Evolutionary conservation across 148 eudicot genomes (phyloP).

Genomic region (Cornus kousa): DNA sequence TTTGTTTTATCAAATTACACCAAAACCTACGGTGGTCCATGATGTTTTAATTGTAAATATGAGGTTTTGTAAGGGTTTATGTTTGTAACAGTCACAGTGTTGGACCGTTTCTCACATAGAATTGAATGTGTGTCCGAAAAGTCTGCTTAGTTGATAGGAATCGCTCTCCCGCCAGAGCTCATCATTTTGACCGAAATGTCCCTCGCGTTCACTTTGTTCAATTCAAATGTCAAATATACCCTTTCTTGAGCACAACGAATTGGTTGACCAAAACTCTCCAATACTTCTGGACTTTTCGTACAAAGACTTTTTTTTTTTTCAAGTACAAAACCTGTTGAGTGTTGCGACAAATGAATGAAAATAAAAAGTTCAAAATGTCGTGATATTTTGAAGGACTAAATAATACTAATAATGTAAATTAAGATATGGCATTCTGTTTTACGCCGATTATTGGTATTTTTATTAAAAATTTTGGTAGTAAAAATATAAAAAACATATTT

Average conservation of each 20-base stretch:
- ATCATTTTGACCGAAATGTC: neutral
- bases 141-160: neutral
- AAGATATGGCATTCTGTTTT: too few species aligned
- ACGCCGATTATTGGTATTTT: too few species aligned
- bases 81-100: neutral
- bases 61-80: neutral
- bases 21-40: too few species aligned
- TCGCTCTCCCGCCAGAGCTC: too few species aligned
- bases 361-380: too few species aligned
- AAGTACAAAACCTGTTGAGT: neutral
- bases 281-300: neutral
- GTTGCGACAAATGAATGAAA: neutral
- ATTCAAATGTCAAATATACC: conserved; percentile 5
- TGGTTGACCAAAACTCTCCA: conserved; percentile 2
- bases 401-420: too few species aligned
- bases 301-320: too few species aligned
- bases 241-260: neutral
- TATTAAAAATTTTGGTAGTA: too few species aligned
- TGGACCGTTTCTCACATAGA: neutral
- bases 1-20: neutral
- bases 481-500: too few species aligned
- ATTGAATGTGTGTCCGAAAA: neutral
- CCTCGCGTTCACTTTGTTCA: neutral
- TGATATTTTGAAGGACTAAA: too few species aligned
- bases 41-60: neutral